Evolutionary conservation across 345 rosid genomes (phyloP).

Genomic region (Erysimum cheiranthoides): DNA sequence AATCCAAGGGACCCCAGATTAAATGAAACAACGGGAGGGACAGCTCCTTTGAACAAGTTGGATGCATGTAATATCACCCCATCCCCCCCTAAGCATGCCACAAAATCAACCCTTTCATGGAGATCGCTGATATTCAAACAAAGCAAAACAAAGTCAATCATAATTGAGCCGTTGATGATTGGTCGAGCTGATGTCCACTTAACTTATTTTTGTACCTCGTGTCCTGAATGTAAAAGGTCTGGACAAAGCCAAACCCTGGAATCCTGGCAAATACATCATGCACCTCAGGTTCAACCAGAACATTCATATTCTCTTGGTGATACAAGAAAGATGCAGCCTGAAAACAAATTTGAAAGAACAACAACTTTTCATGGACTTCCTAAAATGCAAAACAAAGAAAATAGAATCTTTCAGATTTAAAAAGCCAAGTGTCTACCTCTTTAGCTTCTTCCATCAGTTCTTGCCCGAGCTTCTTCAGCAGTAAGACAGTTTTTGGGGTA

Average conservation of each 20-base stretch:
- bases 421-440: constrained; percentile 58
- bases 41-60: constrained; percentile 88
- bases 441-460: constrained; percentile 97
- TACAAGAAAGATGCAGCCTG: constrained; percentile 93
- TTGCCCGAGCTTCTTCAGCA: constrained; percentile 89
- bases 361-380: constrained; percentile 11
- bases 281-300: constrained; percentile 96
- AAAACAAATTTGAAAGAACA: constrained; percentile 22
- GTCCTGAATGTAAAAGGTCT: constrained; percentile 97
- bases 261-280: constrained; percentile 97
- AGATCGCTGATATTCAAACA: constrained; percentile 68
- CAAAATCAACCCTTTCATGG: constrained; percentile 97
- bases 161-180: constrained; percentile 20
- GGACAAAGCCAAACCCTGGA: constrained; percentile 97
- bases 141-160: constrained; percentile 14
- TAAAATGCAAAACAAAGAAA: constrained; percentile 1
- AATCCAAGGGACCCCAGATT: constrained; percentile 98
- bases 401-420: not conserved
- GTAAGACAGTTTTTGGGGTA: constrained; percentile 82
- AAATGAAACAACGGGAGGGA: constrained; percentile 96
- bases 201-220: constrained; percentile 62
- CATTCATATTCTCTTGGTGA: constrained; percentile 94
- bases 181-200: constrained; percentile 29
- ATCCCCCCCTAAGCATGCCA: constrained; percentile 98
- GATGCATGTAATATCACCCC: constrained; percentile 97